Evolutionary conservation across 768 basidiomycete species (phyloP).

Genomic region (Fomitopsis serialis): DNA sequence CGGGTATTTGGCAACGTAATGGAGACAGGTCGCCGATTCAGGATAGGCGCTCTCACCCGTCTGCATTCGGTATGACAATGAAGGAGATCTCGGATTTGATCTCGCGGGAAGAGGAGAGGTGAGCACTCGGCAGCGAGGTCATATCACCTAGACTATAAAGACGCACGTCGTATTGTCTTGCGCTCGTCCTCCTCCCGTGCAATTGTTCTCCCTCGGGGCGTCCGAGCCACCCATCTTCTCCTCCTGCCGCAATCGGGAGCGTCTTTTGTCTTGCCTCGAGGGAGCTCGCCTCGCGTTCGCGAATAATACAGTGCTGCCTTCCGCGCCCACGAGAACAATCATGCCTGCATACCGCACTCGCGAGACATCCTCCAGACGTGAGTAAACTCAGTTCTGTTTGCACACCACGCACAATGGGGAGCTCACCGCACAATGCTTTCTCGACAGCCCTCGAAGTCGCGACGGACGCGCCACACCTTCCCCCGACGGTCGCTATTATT

Average conservation of each 20-base stretch:
- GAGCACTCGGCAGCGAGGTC: constrained; percentile 20
- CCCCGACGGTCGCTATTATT: constrained; percentile 53
- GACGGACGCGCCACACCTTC: constrained; percentile 49
- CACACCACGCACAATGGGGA: constrained; percentile 1
- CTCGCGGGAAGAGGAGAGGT: constrained; percentile 12
- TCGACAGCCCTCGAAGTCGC: constrained; percentile 68
- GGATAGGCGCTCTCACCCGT: constrained; percentile 17
- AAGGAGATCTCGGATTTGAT: constrained; percentile 18
- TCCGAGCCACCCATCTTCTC: constrained; percentile 45
- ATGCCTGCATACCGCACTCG: constrained; percentile 81
- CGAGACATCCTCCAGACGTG: constrained; percentile 56
- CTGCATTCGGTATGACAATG: constrained; percentile 16
- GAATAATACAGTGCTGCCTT: constrained; percentile 25
- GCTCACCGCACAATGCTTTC: constrained; percentile 13
- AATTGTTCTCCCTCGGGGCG: constrained; percentile 58
- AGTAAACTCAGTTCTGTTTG: constrained; percentile 15
- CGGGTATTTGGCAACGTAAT: constrained; percentile 19
- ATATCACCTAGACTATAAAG: constrained; percentile 25
- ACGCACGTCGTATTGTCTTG: constrained; percentile 26
- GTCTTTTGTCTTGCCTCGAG: constrained; percentile 27
- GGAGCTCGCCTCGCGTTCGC: constrained; percentile 20
- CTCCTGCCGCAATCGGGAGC: constrained; percentile 35
- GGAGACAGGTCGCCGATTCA: constrained; percentile 17
- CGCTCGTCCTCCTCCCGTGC: constrained; percentile 50
- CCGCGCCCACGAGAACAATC: constrained; percentile 34